phyloP scores from a whole-genome alignment of 1,284 basidiomycete species.

The Malassezia caprae region DNA sequence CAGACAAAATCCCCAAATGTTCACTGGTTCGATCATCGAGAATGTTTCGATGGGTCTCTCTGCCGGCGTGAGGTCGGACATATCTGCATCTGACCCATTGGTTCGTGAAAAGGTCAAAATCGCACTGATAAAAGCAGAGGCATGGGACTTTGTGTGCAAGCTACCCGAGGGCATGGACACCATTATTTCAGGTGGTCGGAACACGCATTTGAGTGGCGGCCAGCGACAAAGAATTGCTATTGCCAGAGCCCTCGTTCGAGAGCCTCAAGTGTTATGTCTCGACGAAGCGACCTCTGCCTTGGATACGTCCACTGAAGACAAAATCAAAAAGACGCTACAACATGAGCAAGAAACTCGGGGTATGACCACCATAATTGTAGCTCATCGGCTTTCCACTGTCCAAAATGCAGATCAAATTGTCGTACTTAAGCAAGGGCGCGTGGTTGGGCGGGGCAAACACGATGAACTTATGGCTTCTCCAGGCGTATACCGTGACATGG shows the following conservation, averaged over 20 bases:
- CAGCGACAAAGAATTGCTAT: slow-evolving; percentile 45
- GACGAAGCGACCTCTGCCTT: slow-evolving; percentile 45
- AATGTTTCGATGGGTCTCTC: slow-evolving; percentile 44
- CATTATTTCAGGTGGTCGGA: slow-evolving; percentile 46
- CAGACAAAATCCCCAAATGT: slow-evolving; percentile 50
- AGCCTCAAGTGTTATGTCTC: slow-evolving; percentile 36
- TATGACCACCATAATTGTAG: slow-evolving; percentile 44
- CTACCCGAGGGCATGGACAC: slow-evolving; percentile 49
- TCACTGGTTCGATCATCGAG: slow-evolving; percentile 41
- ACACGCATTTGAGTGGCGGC: slow-evolving; percentile 43
- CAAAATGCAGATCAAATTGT: slow-evolving; percentile 43
- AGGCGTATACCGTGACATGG: slow-evolving; percentile 36
- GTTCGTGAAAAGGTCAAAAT: slow-evolving; percentile 43
- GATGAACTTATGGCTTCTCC: slow-evolving; percentile 24
- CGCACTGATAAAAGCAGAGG: slow-evolving; percentile 48
- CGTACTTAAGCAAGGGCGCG: slow-evolving; percentile 30
- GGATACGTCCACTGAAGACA: slow-evolving; percentile 40
- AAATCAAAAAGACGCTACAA: slow-evolving; percentile 34
- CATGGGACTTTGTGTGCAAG: slow-evolving; percentile 49
- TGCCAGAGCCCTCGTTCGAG: slow-evolving; percentile 39
- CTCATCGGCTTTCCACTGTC: slow-evolving; percentile 44
- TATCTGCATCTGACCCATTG: neutral
- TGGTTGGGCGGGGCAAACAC: slow-evolving; percentile 40
- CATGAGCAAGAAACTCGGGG: slow-evolving; percentile 37
- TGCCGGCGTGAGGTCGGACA: slow-evolving; percentile 21